Evolutionary conservation across 78 protist species (phyloP).

Genomic region (Dictyostelium citrinum): DNA sequence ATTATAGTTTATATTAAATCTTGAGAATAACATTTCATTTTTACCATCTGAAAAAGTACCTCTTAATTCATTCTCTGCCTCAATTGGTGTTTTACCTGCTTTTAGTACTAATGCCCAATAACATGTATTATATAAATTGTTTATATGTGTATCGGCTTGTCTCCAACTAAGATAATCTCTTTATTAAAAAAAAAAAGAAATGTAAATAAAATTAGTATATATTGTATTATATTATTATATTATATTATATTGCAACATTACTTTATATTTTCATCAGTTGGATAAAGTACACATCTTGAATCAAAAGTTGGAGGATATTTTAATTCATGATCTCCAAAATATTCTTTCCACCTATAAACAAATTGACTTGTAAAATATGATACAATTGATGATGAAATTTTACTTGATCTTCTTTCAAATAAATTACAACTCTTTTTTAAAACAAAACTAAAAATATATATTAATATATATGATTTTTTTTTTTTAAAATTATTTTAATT

Average conservation of each 20-base stretch:
- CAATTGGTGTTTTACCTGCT: constrained; percentile 72
- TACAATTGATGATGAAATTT: constrained; percentile 77
- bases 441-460: constrained; percentile 15
- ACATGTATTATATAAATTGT: constrained; percentile 90
- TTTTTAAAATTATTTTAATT: too few species aligned
- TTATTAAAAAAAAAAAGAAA: neutral
- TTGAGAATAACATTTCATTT: constrained; percentile 90
- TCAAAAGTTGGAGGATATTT: constrained; percentile 92
- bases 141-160: constrained; percentile 90
- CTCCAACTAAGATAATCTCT: constrained; percentile 71
- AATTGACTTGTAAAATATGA: constrained; percentile 82
- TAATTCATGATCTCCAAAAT: constrained; percentile 66
- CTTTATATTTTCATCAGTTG: constrained; percentile 80
- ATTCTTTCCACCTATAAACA: constrained; percentile 76
- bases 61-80: constrained; percentile 73
- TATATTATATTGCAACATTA: too few species aligned
- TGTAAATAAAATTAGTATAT: constrained; percentile 3
- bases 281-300: constrained; percentile 92
- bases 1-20: constrained; percentile 88
- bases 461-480: too few species aligned
- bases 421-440: constrained; percentile 10
- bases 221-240: too few species aligned
- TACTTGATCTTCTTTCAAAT: constrained; percentile 62
- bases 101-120: constrained; percentile 90
- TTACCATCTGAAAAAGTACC: constrained; percentile 84